Base-by-base conservation (phyloP, 2,329 filamentous ascomycete species). In the Coniochaeta hoffmannii region DNA sequence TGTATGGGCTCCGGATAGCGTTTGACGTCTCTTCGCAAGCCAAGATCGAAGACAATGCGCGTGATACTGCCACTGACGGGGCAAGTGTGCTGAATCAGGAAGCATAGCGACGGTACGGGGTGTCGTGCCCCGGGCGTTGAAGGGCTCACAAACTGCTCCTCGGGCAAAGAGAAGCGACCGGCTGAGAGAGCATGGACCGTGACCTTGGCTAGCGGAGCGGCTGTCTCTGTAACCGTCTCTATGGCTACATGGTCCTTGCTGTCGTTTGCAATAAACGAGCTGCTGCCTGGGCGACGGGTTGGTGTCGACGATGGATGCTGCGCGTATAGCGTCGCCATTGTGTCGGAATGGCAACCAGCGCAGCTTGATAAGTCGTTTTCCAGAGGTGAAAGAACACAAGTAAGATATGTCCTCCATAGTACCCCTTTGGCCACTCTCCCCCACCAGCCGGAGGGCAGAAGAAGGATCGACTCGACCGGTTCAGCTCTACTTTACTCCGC, bases 11-110 rank as follows among this genome's bases (percentile, higher is more conserved):
- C 60, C 14, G 71, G 66, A 60, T 80, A 80, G 36, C 68, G 66
- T 2, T 63, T 59, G 24, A 71, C 60, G 32, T 75, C 68, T 52
- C 71, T 67, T 44, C 76, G 72, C 8, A 79, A 65, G 9, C 77
- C 76, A n/a, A 81, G 71, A 59, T 80, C 77, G 64, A 79, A 80
- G 59, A 80, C 67, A 11, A 79, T 59, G 41, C 61, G 56, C 59
- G 66, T 59, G 60, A 61, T 69, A 58, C 58, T 68, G 50, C 44
- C 58, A 8, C 59, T 56, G 34, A 35, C 17, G 19, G 52, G 24
- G 12, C 68, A 63, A 1, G 66, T 69, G 58, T 79, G 76, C 44
- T 69, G 69, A n/a, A 80, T 70, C 6, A 80, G 63, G 59, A 79
- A 80, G 4, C 72, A 71, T 4, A 80, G 66, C 0, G 76, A 78